Percentiles rank a stretch among this genome's conserved stretches.
Conservation (phyloP, 2,329 filamentous ascomycete genomes). For the Fusarium nodosum region DNA sequence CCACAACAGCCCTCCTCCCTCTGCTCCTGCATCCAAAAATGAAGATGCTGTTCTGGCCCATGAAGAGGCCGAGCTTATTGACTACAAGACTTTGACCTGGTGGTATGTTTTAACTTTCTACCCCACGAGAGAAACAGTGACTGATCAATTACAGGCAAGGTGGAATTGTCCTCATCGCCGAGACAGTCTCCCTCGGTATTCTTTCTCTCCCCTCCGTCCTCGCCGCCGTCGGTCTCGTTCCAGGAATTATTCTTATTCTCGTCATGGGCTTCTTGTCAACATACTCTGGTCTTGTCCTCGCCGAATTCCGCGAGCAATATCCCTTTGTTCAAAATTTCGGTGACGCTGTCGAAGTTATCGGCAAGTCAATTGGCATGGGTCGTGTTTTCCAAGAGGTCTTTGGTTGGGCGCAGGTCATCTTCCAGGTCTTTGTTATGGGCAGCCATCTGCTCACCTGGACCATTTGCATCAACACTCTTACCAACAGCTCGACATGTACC, state of each 20-base stretch:
- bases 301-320: slow-evolving; percentile 78
- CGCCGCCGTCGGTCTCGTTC: slow-evolving; percentile 77
- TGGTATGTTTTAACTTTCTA: slow-evolving; percentile 50
- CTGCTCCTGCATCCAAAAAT: rapidly evolving
- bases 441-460: slow-evolving; percentile 77
- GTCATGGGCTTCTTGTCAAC: slow-evolving; percentile 77
- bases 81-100: slow-evolving; percentile 57
- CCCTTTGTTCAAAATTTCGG: slow-evolving; percentile 77
- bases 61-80: slow-evolving; percentile 49
- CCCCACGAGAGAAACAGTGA: rapidly evolving
- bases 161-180: slow-evolving; percentile 59
- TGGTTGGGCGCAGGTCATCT: slow-evolving; percentile 70
- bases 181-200: slow-evolving; percentile 63
- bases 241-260: slow-evolving; percentile 79
- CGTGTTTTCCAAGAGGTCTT: slow-evolving; percentile 69
- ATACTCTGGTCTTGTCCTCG: slow-evolving; percentile 66
- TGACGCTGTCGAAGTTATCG: slow-evolving; percentile 73
- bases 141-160: slow-evolving; percentile 56
- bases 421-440: slow-evolving; percentile 77
- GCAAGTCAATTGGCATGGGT: slow-evolving; percentile 61
- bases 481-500: slow-evolving; percentile 71
- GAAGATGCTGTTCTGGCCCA: slow-evolving; percentile 16
- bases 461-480: slow-evolving; percentile 75
- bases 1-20: not conserved
- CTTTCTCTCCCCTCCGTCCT: slow-evolving; percentile 84